Base-by-base conservation (phyloP, 106 monocot genomes). In the Apostasia ramifera region DNA sequence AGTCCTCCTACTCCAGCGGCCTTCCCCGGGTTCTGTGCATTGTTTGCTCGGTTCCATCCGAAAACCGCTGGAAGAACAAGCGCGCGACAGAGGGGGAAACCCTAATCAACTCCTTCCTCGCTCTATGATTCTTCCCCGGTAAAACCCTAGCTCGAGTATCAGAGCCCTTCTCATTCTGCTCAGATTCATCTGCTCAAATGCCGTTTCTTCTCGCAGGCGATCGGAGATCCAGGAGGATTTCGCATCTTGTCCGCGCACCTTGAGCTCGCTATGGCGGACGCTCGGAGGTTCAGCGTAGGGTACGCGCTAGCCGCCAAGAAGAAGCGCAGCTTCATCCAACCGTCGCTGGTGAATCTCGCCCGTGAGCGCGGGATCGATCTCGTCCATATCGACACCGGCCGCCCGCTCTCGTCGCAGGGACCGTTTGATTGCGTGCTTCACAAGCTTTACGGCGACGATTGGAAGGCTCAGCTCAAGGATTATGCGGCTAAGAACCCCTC, bases 261-360 rank as follows among this genome's bases (percentile, higher is more conserved):
- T 65, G 65, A 38, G 12, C 43, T 48, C 5, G 8, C 2, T 15
- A 65, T 65, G 65, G 65, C 4, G 48, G 65, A 65, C 26, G 15
- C 65, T 14, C 65, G 48, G 47, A 47, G 65, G 48, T 65, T 65
- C 43, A 65, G 42, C 1, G 37, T 65, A 65, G 88, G 81, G 40
- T 84, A 79, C 59, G 88, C 88, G 8, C 73, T 88, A 47, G 70
- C 73, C 39, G 71, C 76, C 42, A 88, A 84, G 81, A 88, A 84
- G 77, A 53, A 67, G 67, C 58, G 53, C 26, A 77, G 79, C 73
- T 71, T 88, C 75, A 79, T 88, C 62, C 75, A 64, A 57, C 70
- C 79, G 4, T 81, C 88, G 37, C 81, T 88, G 43, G 69, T 88
- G 13, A 62, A 57, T 4, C 73, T 73, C 47, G 75, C 88, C 46